Evolutionary conservation across 2,329 filamentous ascomycete species (phyloP).

Genomic region (Teratosphaeria epicoccoides): DNA sequence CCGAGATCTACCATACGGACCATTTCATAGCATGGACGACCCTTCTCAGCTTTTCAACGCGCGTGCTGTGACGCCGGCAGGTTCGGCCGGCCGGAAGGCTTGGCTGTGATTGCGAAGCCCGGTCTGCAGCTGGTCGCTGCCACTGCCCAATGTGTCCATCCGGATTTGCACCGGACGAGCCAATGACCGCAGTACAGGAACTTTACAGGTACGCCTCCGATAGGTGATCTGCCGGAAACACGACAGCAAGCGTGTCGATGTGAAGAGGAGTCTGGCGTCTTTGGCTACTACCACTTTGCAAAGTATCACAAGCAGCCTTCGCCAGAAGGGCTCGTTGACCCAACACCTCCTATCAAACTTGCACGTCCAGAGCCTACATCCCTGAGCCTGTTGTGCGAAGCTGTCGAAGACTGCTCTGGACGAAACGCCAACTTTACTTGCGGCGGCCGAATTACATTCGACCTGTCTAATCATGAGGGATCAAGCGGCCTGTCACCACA

Average conservation of each 20-base stretch:
- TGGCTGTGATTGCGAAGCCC: too few species aligned
- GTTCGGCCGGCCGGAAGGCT: too few species aligned
- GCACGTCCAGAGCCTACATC: neutral
- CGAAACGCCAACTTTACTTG: constrained; percentile 1
- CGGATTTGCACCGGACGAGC: too few species aligned
- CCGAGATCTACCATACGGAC: neutral
- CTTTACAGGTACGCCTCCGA: neutral
- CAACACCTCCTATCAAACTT: neutral
- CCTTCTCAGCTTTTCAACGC: neutral
- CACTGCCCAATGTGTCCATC: too few species aligned
- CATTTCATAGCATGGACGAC: neutral
- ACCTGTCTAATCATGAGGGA: neutral
- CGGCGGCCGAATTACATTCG: neutral
- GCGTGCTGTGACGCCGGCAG: neutral
- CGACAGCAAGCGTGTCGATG: too few species aligned
- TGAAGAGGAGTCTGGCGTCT: neutral
- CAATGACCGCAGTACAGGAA: too few species aligned
- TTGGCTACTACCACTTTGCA: neutral
- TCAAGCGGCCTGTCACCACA: constrained; percentile 1
- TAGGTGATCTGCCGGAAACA: too few species aligned
- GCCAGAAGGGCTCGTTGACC: neutral
- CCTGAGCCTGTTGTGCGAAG: neutral
- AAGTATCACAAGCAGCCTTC: neutral
- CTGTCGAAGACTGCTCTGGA: neutral
- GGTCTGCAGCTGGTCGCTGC: too few species aligned